These are phyloP conservation scores for Neofusicoccum laricinum DNA, from an alignment of 2,329 filamentous ascomycete species.

Conservation along the genomic window DNA sequence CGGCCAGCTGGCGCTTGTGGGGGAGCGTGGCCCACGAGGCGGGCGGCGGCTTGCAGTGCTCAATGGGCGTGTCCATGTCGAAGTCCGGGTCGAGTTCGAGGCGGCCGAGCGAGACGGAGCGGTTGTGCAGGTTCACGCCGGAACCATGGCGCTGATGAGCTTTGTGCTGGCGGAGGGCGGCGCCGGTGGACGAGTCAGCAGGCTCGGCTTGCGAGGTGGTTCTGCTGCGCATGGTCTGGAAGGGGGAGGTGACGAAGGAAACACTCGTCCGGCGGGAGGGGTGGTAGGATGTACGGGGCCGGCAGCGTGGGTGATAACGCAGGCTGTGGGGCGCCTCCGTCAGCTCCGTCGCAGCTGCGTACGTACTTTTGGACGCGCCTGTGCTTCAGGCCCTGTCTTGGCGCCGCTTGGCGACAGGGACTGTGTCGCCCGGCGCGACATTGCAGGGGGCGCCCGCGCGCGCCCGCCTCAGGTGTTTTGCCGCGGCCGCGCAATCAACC, in stretches of 20 bases:
- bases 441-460: background rate
- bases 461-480: background rate
- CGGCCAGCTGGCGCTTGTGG: slow-evolving; percentile 39
- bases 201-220: slow-evolving; percentile 14
- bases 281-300: background rate
- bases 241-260: background rate
- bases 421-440: background rate
- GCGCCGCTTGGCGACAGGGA: background rate
- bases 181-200: slow-evolving; percentile 15
- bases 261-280: background rate
- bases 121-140: slow-evolving; percentile 2
- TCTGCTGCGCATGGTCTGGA: slow-evolving; percentile 13
- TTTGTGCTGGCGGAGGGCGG: slow-evolving; percentile 12
- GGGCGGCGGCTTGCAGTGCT: slow-evolving; percentile 15
- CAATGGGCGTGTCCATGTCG: slow-evolving; percentile 15
- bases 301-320: slow-evolving; percentile 1
- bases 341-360: slow-evolving; percentile 7
- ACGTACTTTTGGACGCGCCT: background rate
- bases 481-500: slow-evolving; percentile 14
- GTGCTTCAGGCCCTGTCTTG: slow-evolving; percentile 9
- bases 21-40: slow-evolving; percentile 40
- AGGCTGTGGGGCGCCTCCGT: slow-evolving; percentile 8
- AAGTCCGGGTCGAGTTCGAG: slow-evolving; percentile 10
- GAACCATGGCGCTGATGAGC: slow-evolving; percentile 16
- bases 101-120: slow-evolving; percentile 15